phyloP scores from a whole-genome alignment of 2,329 filamentous ascomycete genomes.

The Stagonosporopsis cucurbitacearum region DNA sequence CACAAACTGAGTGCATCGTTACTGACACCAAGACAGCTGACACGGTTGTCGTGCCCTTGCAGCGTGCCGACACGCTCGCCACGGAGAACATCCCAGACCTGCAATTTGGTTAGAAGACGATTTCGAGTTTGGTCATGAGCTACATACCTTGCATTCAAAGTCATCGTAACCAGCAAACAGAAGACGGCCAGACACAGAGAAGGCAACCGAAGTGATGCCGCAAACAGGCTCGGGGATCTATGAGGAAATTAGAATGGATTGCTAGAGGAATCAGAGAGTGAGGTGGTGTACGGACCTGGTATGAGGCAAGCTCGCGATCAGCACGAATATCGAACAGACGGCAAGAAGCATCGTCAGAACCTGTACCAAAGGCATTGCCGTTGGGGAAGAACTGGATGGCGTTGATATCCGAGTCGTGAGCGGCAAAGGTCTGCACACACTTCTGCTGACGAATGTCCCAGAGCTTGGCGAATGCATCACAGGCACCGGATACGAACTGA shows the following conservation, averaged over 20 bases:
- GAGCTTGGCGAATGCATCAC: conserved; percentile 96
- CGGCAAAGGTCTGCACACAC: conserved; percentile 97
- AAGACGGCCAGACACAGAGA: conserved; percentile 93
- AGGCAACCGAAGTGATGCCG: conserved; percentile 97
- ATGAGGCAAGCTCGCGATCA: conserved; percentile 77
- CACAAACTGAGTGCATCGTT: conserved; percentile 99
- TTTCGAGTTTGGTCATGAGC: neutral
- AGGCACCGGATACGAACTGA: conserved; percentile 98
- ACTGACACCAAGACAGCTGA: conserved; percentile 97
- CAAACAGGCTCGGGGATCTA: conserved; percentile 97
- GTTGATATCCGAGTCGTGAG: conserved; percentile 98
- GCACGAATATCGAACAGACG: conserved; percentile 97
- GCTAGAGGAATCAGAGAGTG: neutral
- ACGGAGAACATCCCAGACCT: conserved; percentile 98
- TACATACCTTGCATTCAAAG: conserved; percentile 96
- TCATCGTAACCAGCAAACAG: conserved; percentile 98
- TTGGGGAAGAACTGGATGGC: conserved; percentile 99
- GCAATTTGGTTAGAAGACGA: conserved; percentile 22
- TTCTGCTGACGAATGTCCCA: conserved; percentile 99
- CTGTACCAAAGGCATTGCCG: conserved; percentile 96
- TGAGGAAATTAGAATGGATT: conserved; percentile 34
- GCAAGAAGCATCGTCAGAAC: conserved; percentile 96
- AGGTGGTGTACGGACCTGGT: conserved; percentile 49
- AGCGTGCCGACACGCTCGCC: conserved; percentile 97
- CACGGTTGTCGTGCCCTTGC: conserved; percentile 96